Percentiles rank a stretch among this genome's conserved stretches.
Evolutionary conservation across 2,329 filamentous ascomycete species (phyloP).

Genomic region (Rachicladosporium sp.): DNA sequence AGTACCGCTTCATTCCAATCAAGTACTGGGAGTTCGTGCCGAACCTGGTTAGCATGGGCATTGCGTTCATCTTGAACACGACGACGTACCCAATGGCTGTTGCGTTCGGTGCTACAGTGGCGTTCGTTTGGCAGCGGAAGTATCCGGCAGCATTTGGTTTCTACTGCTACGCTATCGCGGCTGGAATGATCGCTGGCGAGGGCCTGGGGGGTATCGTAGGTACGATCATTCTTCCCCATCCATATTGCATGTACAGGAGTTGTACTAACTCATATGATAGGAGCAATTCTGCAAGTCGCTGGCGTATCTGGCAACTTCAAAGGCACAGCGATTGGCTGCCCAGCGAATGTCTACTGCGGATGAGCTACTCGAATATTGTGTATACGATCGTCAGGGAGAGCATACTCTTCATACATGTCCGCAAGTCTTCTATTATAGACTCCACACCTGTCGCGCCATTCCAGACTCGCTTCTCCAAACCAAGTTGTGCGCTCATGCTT

Average conservation of each 20-base stretch:
- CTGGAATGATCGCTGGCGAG: constrained; percentile 51
- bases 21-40: constrained; percentile 46
- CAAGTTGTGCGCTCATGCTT: too few relatives aligned
- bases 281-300: too few relatives aligned
- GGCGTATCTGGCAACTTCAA: too few relatives aligned
- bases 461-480: too few relatives aligned
- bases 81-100: constrained; percentile 47
- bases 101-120: constrained; percentile 41
- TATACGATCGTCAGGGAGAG: too few relatives aligned
- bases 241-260: too few relatives aligned
- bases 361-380: too few relatives aligned
- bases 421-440: background rate
- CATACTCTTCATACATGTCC: background rate
- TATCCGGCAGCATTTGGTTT: constrained; percentile 42
- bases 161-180: constrained; percentile 45
- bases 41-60: constrained; percentile 50
- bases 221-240: too few relatives aligned
- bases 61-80: constrained; percentile 46
- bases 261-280: too few relatives aligned
- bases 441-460: background rate
- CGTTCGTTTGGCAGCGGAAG: constrained; percentile 43
- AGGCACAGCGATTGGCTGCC: too few relatives aligned
- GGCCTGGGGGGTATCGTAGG: constrained; percentile 47
- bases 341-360: too few relatives aligned
- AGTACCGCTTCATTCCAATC: constrained; percentile 40